Conservation (phyloP, 768 basidiomycete genomes). For the Mycena indigotica region DNA sequence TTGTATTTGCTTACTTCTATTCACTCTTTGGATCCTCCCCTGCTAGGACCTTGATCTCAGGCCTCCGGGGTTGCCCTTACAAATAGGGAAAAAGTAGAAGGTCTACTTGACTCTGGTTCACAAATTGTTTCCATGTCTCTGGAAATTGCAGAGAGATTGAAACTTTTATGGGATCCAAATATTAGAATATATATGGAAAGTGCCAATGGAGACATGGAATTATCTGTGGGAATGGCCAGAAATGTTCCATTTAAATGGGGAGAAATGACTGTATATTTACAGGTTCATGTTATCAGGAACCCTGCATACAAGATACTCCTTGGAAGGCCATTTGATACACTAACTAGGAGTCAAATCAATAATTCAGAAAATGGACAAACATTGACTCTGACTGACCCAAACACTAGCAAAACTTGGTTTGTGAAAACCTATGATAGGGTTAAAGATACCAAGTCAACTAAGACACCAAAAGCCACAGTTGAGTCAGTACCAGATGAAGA, state of each 20-base stretch:
- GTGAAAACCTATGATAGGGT: background rate
- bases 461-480: conserved; percentile 15
- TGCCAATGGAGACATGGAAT: conserved; percentile 24
- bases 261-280: conserved; percentile 24
- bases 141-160: conserved; percentile 10
- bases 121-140: conserved; percentile 29
- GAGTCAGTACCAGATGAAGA: conserved; percentile 18
- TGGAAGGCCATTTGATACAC: conserved; percentile 30
- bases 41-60: too few species aligned
- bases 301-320: conserved; percentile 29
- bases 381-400: conserved; percentile 28
- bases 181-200: conserved; percentile 27
- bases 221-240: conserved; percentile 25
- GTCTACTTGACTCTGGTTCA: conserved; percentile 27
- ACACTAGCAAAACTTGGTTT: conserved; percentile 5
- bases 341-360: conserved; percentile 25
- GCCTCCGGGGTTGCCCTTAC: too few species aligned
- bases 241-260: conserved; percentile 29
- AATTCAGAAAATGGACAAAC: conserved; percentile 19
- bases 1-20: too few species aligned
- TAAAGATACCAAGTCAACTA: background rate
- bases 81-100: conserved; percentile 20
- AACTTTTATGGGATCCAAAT: conserved; percentile 19
- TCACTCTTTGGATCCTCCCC: too few species aligned
- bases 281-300: conserved; percentile 28